Conservation (phyloP, 2,329 filamentous ascomycete genomes). For the Sporothrix phasma region DNA sequence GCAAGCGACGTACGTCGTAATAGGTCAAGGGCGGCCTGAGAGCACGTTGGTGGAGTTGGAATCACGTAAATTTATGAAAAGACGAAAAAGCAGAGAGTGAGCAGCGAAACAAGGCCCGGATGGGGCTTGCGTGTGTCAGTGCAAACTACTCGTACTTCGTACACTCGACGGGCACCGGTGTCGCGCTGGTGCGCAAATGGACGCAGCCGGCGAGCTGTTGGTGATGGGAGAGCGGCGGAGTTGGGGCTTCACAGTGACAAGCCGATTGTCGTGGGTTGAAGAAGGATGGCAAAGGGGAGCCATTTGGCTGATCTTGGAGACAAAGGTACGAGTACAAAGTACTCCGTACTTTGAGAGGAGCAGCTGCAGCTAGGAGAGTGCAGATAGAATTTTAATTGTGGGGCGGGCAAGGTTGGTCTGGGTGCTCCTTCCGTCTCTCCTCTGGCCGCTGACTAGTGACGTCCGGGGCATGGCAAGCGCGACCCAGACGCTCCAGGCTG, state of each 20-base stretch:
- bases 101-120: not conserved
- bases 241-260: not conserved
- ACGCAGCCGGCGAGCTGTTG: not conserved
- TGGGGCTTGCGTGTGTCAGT: not conserved
- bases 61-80: conserved; percentile 7
- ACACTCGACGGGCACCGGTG: not conserved
- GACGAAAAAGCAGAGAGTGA: not conserved
- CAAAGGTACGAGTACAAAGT: not conserved
- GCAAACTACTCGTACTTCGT: not conserved
- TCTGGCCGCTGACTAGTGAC: conserved; percentile 1
- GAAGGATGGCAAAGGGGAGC: not conserved
- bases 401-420: not conserved
- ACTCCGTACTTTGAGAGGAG: no score
- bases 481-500: not conserved
- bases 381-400: conserved; percentile 2
- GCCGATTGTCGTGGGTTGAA: not conserved
- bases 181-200: not conserved
- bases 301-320: not conserved
- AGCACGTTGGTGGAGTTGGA: conserved; percentile 1
- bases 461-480: not conserved
- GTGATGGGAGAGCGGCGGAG: not conserved
- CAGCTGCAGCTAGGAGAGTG: not conserved
- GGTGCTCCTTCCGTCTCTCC: not conserved
- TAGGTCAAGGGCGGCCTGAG: not conserved
- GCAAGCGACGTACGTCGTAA: not conserved